Conservation (phyloP, 2,329 filamentous ascomycete genomes). For the Biscogniauxia mediterranea region DNA sequence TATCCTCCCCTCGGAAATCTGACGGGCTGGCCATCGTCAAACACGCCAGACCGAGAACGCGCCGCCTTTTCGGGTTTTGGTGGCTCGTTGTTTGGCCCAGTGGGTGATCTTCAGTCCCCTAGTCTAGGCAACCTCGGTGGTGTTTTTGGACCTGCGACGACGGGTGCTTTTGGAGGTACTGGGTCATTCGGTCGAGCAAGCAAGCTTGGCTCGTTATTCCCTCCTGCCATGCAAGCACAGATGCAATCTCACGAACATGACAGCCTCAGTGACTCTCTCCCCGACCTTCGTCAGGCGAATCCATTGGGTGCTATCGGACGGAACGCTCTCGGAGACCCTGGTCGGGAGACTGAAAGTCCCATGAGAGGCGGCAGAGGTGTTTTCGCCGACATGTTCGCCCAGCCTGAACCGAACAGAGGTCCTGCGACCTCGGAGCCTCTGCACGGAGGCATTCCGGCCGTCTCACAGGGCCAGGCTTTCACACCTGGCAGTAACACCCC, state of each 20-base stretch:
- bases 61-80: constrained; percentile 63
- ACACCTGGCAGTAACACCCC: constrained; percentile 29
- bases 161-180: constrained; percentile 51
- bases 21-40: constrained; percentile 62
- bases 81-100: constrained; percentile 74
- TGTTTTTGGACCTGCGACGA: constrained; percentile 65
- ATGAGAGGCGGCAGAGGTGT: constrained; percentile 53
- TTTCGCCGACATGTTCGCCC: constrained; percentile 55
- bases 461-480: constrained; percentile 33
- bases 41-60: constrained; percentile 67
- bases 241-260: constrained; percentile 74
- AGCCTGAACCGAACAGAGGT: constrained; percentile 33
- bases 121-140: constrained; percentile 64
- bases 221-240: constrained; percentile 84
- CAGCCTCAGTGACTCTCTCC: constrained; percentile 52
- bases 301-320: constrained; percentile 68
- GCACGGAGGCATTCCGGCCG: constrained; percentile 24
- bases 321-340: constrained; percentile 51
- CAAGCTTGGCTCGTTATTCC: constrained; percentile 86
- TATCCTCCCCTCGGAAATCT: constrained; percentile 64
- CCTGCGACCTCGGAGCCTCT: constrained; percentile 34
- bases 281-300: constrained; percentile 60
- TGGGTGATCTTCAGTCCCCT: constrained; percentile 77
- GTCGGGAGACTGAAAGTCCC: constrained; percentile 59
- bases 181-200: constrained; percentile 73